phyloP scores from a whole-genome alignment of 139 green algal species.

The Chlorella sp. region DNA sequence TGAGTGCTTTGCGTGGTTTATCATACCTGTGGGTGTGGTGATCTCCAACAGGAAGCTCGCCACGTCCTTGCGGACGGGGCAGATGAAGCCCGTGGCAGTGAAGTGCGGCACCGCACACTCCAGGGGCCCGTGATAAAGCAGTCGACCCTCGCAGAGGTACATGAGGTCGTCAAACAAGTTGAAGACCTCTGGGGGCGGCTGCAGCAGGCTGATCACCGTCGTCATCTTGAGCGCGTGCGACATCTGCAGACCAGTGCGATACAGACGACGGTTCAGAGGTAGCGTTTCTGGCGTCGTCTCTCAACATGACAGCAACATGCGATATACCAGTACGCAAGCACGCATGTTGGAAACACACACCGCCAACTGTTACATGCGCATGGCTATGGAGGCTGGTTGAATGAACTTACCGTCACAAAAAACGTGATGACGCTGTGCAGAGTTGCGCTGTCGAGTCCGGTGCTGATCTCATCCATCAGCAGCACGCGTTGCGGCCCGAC shows the following conservation, averaged over 20 bases:
- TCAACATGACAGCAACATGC: no score
- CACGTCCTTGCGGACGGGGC: slow-evolving; percentile 63
- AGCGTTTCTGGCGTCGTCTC: no score
- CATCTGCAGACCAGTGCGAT: no score
- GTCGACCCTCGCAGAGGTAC: slow-evolving; percentile 38
- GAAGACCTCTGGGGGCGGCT: slow-evolving; percentile 75
- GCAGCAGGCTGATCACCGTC: slow-evolving; percentile 69
- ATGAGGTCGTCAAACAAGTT: slow-evolving; percentile 64
- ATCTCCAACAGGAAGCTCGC: slow-evolving; percentile 66
- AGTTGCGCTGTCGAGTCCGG: slow-evolving; percentile 51
- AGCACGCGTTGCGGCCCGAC: no score
- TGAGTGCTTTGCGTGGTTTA: no score
- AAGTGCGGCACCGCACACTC: slow-evolving; percentile 54
- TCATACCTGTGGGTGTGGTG: slow-evolving; percentile 36
- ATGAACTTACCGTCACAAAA: slow-evolving; percentile 8
- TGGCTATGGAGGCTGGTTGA: no score
- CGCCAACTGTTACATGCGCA: no score
- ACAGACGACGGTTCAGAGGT: no score
- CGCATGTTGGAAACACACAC: no score
- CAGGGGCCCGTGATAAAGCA: slow-evolving; percentile 66
- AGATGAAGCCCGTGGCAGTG: slow-evolving; percentile 47
- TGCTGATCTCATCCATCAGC: slow-evolving; percentile 62
- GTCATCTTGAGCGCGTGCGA: slow-evolving; percentile 24
- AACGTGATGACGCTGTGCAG: slow-evolving; percentile 37
- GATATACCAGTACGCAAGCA: no score